Evolutionary conservation across 148 eudicot genomes (phyloP), one percentile per base, ranked within the genome.

Genomic region (Mesembryanthemum crystallinum): DNA sequence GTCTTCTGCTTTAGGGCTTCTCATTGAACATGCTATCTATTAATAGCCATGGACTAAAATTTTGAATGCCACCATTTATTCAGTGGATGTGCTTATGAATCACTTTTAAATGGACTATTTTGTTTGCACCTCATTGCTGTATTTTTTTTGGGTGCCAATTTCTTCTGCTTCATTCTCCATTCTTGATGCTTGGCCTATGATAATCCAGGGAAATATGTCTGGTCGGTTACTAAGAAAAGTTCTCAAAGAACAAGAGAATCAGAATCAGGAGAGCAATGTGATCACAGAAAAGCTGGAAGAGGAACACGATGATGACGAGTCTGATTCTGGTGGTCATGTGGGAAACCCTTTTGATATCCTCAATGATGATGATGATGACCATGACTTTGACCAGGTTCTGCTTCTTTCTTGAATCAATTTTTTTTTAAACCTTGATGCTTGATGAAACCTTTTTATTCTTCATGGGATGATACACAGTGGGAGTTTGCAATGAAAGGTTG

Each of bases 211-310:
- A 23, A 68, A 78, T 69, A 86, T 86, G 88, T 86, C 88, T 59
- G 88, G 74, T 64, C 82, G 88, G 54, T 76, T 78, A 21, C 66
- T 83, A n/a, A 83, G 84, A 75, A 86, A 86, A 77, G 80, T 85
- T 76, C 55, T 83, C 73, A 49, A 80, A 80, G 88, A 83, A 73
- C 84, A 83, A 73, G 86, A 86, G 66, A 72, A 37, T 54, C 74
- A 69, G 64, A 71, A 71, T 32, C 76, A 72, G 20, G 79, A 69
- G 49, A 72, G 45, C 25, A 39, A 29, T 32, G 69, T 51, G 57
- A 66, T 32, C 8, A 27, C 66, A 76, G 82, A 86, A 52, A 81
- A 73, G 27, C 67, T 70, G 57, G 47, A 76, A 54, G 77, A 73
- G 65, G 33, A 75, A 28, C 28, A 47, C 42, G 84, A 78, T 45